Base-by-base conservation (phyloP, 2,329 filamentous ascomycete species). In the Cytospora mali region DNA sequence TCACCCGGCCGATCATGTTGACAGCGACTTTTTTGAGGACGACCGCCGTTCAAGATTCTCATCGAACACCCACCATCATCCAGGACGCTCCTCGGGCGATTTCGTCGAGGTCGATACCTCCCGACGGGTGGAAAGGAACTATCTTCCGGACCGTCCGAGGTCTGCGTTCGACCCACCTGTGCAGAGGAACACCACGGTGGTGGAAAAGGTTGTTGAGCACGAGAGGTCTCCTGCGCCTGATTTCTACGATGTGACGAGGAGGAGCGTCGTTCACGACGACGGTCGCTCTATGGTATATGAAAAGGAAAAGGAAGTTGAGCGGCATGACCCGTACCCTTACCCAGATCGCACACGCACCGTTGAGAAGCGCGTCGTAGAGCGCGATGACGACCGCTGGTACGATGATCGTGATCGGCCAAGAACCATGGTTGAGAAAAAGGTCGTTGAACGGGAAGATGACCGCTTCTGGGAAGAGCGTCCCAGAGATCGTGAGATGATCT, bases 91-190 rank as follows among this genome's bases (percentile, higher is more conserved):
- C 31, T 75, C 77, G 1, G 75, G 74, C 64, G 80, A 81, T 55
- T 66, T 77, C 23, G 68, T 78, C 48, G 79, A 80, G 58, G 69
- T 75, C 50, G 78, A 81, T 25, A 62, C 63, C 23, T 62, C 60
- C 64, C 77, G 79, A 64, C 79, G 78, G 35, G 66, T 69, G 55
- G 75, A 78, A 7, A 58, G 60, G 48, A 72, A 74, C 39, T 77
- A 79, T 51, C 73, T 76, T 33, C 79, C 79, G 39, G 81, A 84
- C 60, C 77, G 81, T 11, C 80, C 82, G 27, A 79, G 80, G 62
- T 85, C 83, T n/a, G 76, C 78, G 52, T 75, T 79, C 62, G 82
- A 84, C 27, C 70, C 75, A 1, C 72, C 71, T 2, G 68, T 69
- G 27, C 67, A 69, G 29, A 48, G 59, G 27, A 69, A 68, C 55